Percentiles rank a stretch among this genome's conserved stretches.
Conservation (phyloP, 768 basidiomycete genomes). For the Mycena capillaripes region DNA sequence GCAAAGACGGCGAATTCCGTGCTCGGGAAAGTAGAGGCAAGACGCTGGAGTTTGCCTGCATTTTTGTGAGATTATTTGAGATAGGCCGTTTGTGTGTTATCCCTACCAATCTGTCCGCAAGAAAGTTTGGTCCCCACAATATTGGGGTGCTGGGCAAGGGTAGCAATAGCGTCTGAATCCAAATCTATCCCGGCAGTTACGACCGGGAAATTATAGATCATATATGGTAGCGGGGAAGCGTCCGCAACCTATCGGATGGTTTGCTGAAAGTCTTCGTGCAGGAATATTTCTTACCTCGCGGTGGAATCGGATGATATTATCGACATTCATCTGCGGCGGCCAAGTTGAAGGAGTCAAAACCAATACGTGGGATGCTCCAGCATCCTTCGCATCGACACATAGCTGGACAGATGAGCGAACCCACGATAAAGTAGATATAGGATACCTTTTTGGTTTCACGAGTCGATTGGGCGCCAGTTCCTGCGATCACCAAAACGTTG, state of each 20-base stretch:
- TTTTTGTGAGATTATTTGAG: not conserved
- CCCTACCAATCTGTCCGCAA: conserved; percentile 80
- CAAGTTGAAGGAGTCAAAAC: conserved; percentile 83
- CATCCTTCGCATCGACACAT: conserved; percentile 80
- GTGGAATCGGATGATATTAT: conserved; percentile 77
- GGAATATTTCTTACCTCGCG: conserved; percentile 61
- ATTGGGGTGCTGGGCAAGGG: conserved; percentile 83
- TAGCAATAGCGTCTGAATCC: conserved; percentile 81
- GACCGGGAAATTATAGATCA: conserved; percentile 90
- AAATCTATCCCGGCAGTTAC: conserved; percentile 89
- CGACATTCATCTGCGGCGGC: conserved; percentile 73
- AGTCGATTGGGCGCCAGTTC: conserved; percentile 87
- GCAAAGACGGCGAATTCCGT: conserved; percentile 79
- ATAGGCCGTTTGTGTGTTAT: not conserved
- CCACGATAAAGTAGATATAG: not conserved
- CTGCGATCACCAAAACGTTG: conserved; percentile 80
- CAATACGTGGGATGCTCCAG: conserved; percentile 86
- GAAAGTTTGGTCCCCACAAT: conserved; percentile 90
- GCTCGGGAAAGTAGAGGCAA: conserved; percentile 69
- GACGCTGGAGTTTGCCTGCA: conserved; percentile 74
- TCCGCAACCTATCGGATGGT: conserved; percentile 38
- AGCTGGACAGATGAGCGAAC: conserved; percentile 47
- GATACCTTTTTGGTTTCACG: conserved; percentile 71
- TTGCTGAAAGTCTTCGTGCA: not conserved
- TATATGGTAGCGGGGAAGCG: conserved; percentile 38